A percentile compares a stretch with the other conserved stretches of the same genome.
These are phyloP conservation scores for Daldinia sp. DNA, from an alignment of 2,329 filamentous ascomycete species.

Conservation along the genomic window DNA sequence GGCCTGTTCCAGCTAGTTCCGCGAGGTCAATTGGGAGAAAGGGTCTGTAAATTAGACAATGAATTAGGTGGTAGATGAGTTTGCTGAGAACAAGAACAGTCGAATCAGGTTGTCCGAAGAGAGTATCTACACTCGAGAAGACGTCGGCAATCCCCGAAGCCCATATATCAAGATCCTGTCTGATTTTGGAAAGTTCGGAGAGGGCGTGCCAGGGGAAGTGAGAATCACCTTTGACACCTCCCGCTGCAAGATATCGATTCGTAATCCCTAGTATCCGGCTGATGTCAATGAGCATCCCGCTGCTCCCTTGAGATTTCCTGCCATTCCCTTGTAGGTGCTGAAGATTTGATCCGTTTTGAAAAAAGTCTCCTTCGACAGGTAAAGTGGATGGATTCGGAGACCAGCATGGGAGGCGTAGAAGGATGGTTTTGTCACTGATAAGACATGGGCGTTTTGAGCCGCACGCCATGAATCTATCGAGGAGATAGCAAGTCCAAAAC, in stretches of 20 bases:
- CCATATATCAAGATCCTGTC: slow-evolving; percentile 87
- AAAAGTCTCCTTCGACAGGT: slow-evolving; percentile 81
- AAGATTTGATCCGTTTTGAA: slow-evolving; percentile 81
- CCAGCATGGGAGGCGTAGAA: slow-evolving; percentile 82
- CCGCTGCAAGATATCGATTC: slow-evolving; percentile 85
- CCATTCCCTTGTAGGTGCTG: slow-evolving; percentile 77
- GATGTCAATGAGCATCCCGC: slow-evolving; percentile 86
- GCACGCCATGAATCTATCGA: slow-evolving; percentile 85
- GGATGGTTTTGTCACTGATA: slow-evolving; percentile 80
- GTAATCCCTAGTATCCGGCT: slow-evolving; percentile 84
- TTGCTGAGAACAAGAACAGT: slow-evolving; percentile 85
- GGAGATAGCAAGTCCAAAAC: slow-evolving; percentile 90
- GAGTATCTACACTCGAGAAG: slow-evolving; percentile 78
- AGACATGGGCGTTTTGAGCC: slow-evolving; percentile 86
- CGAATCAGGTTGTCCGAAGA: slow-evolving; percentile 83
- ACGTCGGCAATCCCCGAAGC: slow-evolving; percentile 83
- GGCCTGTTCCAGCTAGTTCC: slow-evolving; percentile 81
- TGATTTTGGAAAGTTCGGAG: slow-evolving; percentile 86
- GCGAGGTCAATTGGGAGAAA: slow-evolving; percentile 87
- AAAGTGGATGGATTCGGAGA: slow-evolving; percentile 70
- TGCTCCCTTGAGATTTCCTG: slow-evolving; percentile 79
- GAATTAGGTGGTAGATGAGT: slow-evolving; percentile 86
- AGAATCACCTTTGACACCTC: slow-evolving; percentile 88
- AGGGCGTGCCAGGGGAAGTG: slow-evolving; percentile 92
- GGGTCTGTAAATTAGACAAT: slow-evolving; percentile 87